Evolutionary conservation across 108 stramenopile genomes (phyloP).

Genomic region (Cyclotella atomus): DNA sequence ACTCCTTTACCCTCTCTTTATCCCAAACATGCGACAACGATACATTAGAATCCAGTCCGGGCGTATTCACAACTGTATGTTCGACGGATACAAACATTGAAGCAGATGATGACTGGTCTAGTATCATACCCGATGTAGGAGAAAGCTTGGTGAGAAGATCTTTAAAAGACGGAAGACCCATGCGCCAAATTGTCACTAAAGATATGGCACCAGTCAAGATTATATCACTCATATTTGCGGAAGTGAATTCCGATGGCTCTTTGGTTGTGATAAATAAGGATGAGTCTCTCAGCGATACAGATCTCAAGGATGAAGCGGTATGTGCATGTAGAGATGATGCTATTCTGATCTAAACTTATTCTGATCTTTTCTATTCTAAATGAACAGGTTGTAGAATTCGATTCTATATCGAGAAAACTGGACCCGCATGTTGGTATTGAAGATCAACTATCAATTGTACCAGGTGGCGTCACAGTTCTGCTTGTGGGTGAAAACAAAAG

Average conservation of each 20-base stretch:
- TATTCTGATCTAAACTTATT: too few species aligned
- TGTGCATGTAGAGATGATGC: too few species aligned
- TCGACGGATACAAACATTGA: neutral
- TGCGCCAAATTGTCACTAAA: neutral
- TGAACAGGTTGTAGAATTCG: too few species aligned
- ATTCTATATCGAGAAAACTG: neutral
- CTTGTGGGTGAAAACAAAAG: slow-evolving; percentile 7
- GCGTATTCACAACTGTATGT: neutral
- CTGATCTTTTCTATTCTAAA: too few species aligned
- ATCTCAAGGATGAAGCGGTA: neutral
- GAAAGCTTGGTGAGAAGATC: slow-evolving; percentile 1
- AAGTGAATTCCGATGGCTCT: neutral
- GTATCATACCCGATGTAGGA: neutral
- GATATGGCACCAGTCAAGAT: slow-evolving; percentile 13
- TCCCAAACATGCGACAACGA: slow-evolving; percentile 2
- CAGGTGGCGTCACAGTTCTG: slow-evolving; percentile 11
- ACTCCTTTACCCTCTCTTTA: neutral
- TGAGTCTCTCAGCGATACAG: neutral
- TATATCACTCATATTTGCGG: slow-evolving; percentile 4
- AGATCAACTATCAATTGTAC: neutral
- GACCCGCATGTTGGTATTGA: slow-evolving; percentile 3
- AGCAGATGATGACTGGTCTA: neutral
- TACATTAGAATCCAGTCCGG: neutral
- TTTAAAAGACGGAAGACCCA: neutral
- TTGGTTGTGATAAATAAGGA: slow-evolving; percentile 6